A percentile compares a stretch with the other conserved stretches of the same genome.
Evolutionary conservation across 2,329 filamentous ascomycete species (phyloP).

Genomic region (Bipolaris zeicola): DNA sequence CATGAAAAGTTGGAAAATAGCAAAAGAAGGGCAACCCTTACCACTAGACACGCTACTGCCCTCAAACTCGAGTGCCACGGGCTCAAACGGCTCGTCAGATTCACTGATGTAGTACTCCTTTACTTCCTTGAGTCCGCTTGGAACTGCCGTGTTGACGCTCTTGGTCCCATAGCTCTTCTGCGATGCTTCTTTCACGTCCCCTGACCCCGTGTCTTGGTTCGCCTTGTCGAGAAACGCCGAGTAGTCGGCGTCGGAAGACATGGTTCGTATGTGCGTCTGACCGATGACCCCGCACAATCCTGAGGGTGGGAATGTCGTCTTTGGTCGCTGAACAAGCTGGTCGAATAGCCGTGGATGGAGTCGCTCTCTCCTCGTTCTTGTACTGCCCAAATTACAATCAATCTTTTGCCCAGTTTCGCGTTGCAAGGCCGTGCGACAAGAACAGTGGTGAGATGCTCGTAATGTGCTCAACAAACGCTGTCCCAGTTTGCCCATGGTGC

Average conservation of each 20-base stretch:
- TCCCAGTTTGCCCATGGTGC: constrained; percentile 21
- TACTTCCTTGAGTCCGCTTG: constrained; percentile 49
- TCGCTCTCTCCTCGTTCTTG: background rate
- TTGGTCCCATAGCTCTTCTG: constrained; percentile 39
- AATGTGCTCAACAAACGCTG: constrained; percentile 5
- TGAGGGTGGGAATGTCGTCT: background rate
- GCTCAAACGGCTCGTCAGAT: constrained; percentile 83
- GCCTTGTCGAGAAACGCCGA: constrained; percentile 85
- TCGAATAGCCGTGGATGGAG: background rate
- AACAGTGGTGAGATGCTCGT: background rate
- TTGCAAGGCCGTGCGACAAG: background rate
- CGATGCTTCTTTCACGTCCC: constrained; percentile 28
- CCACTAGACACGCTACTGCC: constrained; percentile 63
- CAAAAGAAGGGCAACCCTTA: constrained; percentile 32
- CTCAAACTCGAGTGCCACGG: constrained; percentile 70
- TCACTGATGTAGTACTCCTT: constrained; percentile 77
- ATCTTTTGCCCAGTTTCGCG: background rate
- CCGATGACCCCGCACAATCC: background rate
- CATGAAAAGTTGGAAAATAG: background rate
- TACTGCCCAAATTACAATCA: background rate
- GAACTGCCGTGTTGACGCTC: constrained; percentile 61
- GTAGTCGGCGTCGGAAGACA: constrained; percentile 83
- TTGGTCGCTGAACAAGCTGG: background rate
- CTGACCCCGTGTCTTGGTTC: constrained; percentile 65
- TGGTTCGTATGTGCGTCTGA: constrained; percentile 44